These are phyloP conservation scores for Malus asiatica DNA, from an alignment of 306 rosid species.

Conservation along the genomic window DNA sequence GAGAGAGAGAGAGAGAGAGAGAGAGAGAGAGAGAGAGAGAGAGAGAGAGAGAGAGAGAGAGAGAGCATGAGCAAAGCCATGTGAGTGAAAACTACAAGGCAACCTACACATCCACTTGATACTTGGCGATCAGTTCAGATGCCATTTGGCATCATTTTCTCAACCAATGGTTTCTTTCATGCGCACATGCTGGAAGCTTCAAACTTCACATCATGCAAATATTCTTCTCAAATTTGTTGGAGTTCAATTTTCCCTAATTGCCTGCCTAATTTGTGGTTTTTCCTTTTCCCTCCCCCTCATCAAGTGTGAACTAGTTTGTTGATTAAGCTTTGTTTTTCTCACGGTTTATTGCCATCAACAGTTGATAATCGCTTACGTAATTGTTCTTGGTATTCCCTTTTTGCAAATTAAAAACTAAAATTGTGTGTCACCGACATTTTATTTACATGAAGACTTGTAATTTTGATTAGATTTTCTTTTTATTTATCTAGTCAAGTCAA, in stretches of 20 bases:
- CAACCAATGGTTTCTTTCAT: conserved; percentile 20
- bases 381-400: not conserved
- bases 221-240: not conserved
- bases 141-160: conserved; percentile 32
- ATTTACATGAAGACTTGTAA: conserved; percentile 1
- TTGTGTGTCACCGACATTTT: conserved; percentile 21
- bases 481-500: not conserved
- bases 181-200: conserved; percentile 38
- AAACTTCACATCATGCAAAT: conserved; percentile 27
- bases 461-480: too few species aligned
- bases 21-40: conserved; percentile 21
- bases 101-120: conserved; percentile 25
- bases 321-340: not conserved
- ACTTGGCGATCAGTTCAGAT: conserved; percentile 17
- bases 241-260: conserved; percentile 1
- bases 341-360: not conserved
- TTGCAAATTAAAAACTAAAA: not conserved
- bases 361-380: not conserved
- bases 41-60: conserved; percentile 6
- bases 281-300: not conserved
- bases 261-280: conserved; percentile 23
- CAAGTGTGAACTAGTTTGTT: not conserved
- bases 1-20: conserved; percentile 5
- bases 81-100: conserved; percentile 46
- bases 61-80: conserved; percentile 19